Percentiles rank a stretch among this genome's conserved stretches.
phyloP scores from a whole-genome alignment of 73 alveolate genomes.

The Paraurostyla sp. region DNA sequence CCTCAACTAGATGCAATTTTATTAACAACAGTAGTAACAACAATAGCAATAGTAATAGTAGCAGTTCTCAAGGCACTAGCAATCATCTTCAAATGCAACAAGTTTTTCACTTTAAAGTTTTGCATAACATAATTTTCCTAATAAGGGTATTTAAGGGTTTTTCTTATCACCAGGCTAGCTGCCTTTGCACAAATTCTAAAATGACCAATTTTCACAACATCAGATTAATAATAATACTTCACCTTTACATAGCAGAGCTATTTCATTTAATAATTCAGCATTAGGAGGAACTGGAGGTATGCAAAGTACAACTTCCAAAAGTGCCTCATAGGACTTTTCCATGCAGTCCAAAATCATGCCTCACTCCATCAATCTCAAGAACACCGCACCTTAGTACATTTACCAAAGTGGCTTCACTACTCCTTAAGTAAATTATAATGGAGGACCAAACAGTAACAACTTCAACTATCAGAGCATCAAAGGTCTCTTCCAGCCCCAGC shows the following conservation, averaged over 20 bases:
- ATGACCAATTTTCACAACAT: background rate
- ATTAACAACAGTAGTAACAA: background rate
- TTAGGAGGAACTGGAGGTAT: constrained; percentile 1
- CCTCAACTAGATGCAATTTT: background rate
- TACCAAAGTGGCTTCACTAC: constrained; percentile 19
- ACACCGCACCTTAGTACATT: background rate
- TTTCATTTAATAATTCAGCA: constrained; percentile 39
- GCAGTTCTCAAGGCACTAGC: background rate
- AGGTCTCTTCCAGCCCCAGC: background rate
- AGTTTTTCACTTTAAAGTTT: constrained; percentile 35
- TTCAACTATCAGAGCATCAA: background rate
- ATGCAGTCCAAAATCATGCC: background rate
- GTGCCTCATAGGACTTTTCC: constrained; percentile 33
- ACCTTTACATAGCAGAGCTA: constrained; percentile 45
- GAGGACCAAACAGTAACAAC: too few species aligned
- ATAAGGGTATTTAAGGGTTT: background rate
- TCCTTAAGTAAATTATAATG: constrained; percentile 10
- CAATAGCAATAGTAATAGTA: background rate
- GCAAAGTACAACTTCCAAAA: constrained; percentile 20
- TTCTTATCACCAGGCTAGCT: constrained; percentile 30
- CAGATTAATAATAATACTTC: background rate
- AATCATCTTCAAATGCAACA: constrained; percentile 26
- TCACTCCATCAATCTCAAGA: background rate
- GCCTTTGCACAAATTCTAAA: background rate
- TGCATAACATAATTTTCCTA: background rate